phyloP scores from a whole-genome alignment of 805 yeast species.

The Lipomyces yamadae region DNA sequence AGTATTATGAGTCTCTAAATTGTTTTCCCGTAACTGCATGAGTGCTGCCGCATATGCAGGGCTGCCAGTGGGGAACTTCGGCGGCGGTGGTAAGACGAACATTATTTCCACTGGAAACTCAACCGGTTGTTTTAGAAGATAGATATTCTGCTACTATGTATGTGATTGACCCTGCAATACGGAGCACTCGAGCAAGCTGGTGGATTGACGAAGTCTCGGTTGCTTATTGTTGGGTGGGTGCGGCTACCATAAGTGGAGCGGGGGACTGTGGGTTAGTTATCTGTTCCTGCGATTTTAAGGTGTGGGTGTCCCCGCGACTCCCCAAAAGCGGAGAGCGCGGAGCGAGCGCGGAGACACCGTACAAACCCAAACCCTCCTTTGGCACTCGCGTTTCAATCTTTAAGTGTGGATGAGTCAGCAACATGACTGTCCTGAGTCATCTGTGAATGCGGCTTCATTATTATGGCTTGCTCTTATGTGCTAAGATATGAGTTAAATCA shows the following conservation, averaged over 20 bases:
- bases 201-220: neutral
- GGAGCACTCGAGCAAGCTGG: neutral
- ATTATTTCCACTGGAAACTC: conserved; percentile 23
- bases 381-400: no score
- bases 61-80: conserved; percentile 40
- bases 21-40: conserved; percentile 31
- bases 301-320: neutral
- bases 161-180: neutral
- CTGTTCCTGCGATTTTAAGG: neutral
- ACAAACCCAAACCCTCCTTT: neutral
- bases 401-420: neutral
- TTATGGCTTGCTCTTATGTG: neutral
- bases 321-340: neutral
- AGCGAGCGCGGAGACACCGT: neutral
- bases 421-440: neutral
- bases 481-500: neutral
- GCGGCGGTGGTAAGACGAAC: conserved; percentile 46
- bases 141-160: neutral
- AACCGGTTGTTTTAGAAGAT: neutral
- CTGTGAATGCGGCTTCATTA: neutral
- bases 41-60: conserved; percentile 38
- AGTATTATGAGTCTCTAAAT: conserved; percentile 38
- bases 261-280: neutral
- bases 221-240: neutral
- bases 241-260: neutral